Conservation (phyloP, 2,329 filamentous ascomycete species). For the Bipolaris sorokiniana region DNA sequence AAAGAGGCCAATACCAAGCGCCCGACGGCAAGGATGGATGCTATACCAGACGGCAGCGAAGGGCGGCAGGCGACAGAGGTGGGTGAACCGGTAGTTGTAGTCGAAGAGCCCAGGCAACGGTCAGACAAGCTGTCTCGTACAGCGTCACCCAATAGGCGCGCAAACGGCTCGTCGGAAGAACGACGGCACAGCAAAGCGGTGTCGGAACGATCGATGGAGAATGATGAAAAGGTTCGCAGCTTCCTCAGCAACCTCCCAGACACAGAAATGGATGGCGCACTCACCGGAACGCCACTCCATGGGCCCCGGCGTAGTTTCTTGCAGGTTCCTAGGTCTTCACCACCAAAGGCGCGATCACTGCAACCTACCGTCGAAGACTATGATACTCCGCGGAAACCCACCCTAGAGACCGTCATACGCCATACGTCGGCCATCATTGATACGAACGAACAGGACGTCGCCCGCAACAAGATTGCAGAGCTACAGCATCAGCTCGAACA, state of each 20-base stretch:
- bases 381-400: constrained; percentile 46
- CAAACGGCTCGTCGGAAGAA: constrained; percentile 32
- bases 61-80: constrained; percentile 25
- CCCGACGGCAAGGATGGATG: constrained; percentile 27
- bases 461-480: constrained; percentile 30
- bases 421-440: constrained; percentile 27
- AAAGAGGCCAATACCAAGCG: constrained; percentile 36
- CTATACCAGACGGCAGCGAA: constrained; percentile 16
- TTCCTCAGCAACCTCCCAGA: constrained; percentile 48
- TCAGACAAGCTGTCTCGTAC: constrained; percentile 9
- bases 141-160: constrained; percentile 32
- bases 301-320: constrained; percentile 34
- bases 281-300: constrained; percentile 36
- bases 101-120: constrained; percentile 19
- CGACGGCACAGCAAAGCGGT: constrained; percentile 28
- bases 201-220: constrained; percentile 45
- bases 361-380: constrained; percentile 48
- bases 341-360: constrained; percentile 40
- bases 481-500: constrained; percentile 36
- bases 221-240: constrained; percentile 48
- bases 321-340: constrained; percentile 34
- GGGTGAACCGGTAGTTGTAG: constrained; percentile 27
- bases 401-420: constrained; percentile 45
- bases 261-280: constrained; percentile 38
- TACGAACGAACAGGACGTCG: constrained; percentile 16